These are phyloP conservation scores for Globisporangium mamillatum DNA, from an alignment of 352 stramenopile species.

Conservation along the genomic window DNA sequence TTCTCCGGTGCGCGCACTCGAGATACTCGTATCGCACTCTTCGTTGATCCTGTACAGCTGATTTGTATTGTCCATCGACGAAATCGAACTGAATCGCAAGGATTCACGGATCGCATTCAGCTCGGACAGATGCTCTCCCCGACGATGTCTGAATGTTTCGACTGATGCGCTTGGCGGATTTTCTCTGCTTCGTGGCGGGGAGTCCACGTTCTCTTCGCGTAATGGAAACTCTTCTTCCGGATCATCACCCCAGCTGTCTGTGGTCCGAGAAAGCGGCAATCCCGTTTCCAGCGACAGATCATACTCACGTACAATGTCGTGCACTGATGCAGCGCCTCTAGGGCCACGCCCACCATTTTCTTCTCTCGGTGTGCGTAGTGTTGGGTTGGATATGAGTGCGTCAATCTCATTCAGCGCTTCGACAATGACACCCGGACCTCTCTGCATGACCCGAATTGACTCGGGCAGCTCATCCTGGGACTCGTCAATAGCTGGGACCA, in stretches of 20 bases:
- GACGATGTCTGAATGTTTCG: not conserved
- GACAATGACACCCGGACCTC: conserved; percentile 39
- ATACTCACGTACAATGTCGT: conserved; percentile 45
- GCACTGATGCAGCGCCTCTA: conserved; percentile 13
- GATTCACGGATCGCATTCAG: conserved; percentile 12
- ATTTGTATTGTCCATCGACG: conserved; percentile 7
- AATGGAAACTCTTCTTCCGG: conserved; percentile 7
- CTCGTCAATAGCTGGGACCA: conserved; percentile 19
- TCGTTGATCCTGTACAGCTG: conserved; percentile 17
- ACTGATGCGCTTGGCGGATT: not conserved
- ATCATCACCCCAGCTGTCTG: conserved; percentile 57
- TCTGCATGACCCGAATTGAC: conserved; percentile 34
- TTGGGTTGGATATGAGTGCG: conserved; percentile 34
- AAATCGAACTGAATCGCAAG: conserved; percentile 12
- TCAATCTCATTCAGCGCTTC: conserved; percentile 50
- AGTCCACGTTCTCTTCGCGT: conserved; percentile 7
- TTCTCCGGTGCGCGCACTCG: conserved; percentile 17
- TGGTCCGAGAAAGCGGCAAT: conserved; percentile 53
- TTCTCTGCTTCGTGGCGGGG: conserved; percentile 2
- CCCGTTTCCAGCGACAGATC: conserved; percentile 49
- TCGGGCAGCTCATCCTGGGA: conserved; percentile 25
- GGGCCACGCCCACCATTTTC: not conserved
- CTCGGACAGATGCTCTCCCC: conserved; percentile 6
- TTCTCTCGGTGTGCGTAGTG: conserved; percentile 16
- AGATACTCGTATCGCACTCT: conserved; percentile 16